phyloP scores from a whole-genome alignment of 495 filamentous ascomycete species.

The Umbilicaria muhlenbergii region DNA sequence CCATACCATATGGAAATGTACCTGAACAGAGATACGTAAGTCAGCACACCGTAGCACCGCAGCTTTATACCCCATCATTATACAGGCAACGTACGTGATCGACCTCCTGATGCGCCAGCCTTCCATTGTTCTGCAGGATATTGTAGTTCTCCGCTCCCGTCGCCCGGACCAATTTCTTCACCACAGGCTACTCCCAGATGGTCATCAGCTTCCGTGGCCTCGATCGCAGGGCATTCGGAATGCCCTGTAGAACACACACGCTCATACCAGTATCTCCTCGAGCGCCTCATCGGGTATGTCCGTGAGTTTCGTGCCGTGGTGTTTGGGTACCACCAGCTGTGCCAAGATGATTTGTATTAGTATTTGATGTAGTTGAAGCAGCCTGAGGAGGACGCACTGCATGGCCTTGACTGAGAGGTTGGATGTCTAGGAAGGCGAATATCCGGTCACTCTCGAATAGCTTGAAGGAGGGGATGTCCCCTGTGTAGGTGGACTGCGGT shows the following conservation, averaged over 20 bases:
- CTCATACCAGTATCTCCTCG: constrained; percentile 58
- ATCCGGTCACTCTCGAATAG: constrained; percentile 87
- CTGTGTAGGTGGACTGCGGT: constrained; percentile 24
- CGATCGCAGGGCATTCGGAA: background rate
- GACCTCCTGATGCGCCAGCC: constrained; percentile 85
- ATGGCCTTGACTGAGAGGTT: constrained; percentile 71
- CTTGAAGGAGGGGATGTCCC: constrained; percentile 91
- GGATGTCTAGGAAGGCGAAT: constrained; percentile 92
- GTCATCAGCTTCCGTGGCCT: background rate
- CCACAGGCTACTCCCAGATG: constrained; percentile 44
- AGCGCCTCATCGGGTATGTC: constrained; percentile 89
- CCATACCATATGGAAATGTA: constrained; percentile 86
- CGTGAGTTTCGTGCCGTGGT: constrained; percentile 80
- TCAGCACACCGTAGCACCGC: background rate
- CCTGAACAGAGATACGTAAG: constrained; percentile 25
- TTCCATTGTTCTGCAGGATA: constrained; percentile 91
- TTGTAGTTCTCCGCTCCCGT: constrained; percentile 73
- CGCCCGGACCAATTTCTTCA: constrained; percentile 72
- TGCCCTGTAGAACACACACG: background rate
- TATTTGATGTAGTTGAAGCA: background rate
- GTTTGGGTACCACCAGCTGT: constrained; percentile 92
- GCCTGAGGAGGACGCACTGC: constrained; percentile 35
- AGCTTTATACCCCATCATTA: background rate
- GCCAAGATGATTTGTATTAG: background rate
- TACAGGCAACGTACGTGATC: constrained; percentile 57